Percentiles rank a stretch among this genome's conserved stretches.
Conservation (phyloP, 306 rosid species). For the Nissolia schottii region DNA sequence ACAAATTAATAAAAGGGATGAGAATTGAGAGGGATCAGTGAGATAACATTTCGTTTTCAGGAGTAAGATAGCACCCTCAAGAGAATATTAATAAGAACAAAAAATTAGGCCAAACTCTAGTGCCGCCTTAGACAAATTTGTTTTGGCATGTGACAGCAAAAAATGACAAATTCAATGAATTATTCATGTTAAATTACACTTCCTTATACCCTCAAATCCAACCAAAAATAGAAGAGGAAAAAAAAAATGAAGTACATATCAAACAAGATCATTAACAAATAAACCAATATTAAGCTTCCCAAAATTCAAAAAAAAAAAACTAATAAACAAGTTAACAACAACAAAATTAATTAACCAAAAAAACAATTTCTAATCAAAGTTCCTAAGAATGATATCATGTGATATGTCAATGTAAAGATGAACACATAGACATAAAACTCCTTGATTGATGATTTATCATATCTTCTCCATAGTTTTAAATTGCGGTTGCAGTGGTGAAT, state of each 20-base stretch:
- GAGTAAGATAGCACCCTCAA: neutral
- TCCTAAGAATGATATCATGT: constrained; percentile 20
- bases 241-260: constrained; percentile 15
- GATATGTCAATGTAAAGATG: constrained; percentile 5
- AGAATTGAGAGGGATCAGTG: neutral
- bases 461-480: too few relatives aligned
- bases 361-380: neutral
- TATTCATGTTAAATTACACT: constrained; percentile 51
- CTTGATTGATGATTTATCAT: constrained; percentile 8
- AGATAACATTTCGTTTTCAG: neutral
- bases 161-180: constrained; percentile 20
- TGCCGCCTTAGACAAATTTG: neutral
- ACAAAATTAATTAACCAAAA: constrained; percentile 8
- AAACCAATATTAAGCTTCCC: constrained; percentile 50
- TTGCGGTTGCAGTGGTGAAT: too few relatives aligned
- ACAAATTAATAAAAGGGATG: too few relatives aligned
- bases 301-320: neutral
- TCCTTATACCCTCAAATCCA: neutral
- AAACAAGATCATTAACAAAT: constrained; percentile 51
- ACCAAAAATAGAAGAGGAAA: neutral
- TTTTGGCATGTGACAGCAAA: neutral
- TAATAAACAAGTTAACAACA: constrained; percentile 23
- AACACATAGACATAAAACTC: neutral
- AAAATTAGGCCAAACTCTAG: neutral
- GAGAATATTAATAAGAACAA: constrained; percentile 1